Conservation (phyloP, 306 rosid species). For the cucumber (Cucumis sativus) region Cucumber_9930_V3 NC_026659.2:17923001-17923500, state of each 20-base stretch:
- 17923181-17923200: slow-evolving; percentile 55
- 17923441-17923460: slow-evolving; percentile 38
- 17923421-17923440: slow-evolving; percentile 79
- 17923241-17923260: slow-evolving; percentile 5
- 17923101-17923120: slow-evolving; percentile 7
- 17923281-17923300: slow-evolving; percentile 35
- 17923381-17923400: background rate
- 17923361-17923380: slow-evolving; percentile 9
- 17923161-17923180: slow-evolving; percentile 9
- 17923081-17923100: slow-evolving; percentile 14
- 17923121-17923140: slow-evolving; percentile 4
- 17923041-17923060: slow-evolving; percentile 2
- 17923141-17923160: background rate
- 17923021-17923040: slow-evolving; percentile 8
- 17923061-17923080: slow-evolving; percentile 9
- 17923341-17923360: slow-evolving; percentile 64
- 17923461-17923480: slow-evolving; percentile 16
- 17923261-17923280: slow-evolving; percentile 3
- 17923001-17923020: slow-evolving; percentile 18
- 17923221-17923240: slow-evolving; percentile 13
- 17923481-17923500: slow-evolving; percentile 37
- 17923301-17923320: slow-evolving; percentile 76
- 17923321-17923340: slow-evolving; percentile 90
- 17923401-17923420: slow-evolving; percentile 40
- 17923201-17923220: slow-evolving; percentile 56